Evolutionary conservation across 1,284 basidiomycete species (phyloP), one percentile per base, ranked within the genome.

Genomic region (Athelia psychrophila): DNA sequence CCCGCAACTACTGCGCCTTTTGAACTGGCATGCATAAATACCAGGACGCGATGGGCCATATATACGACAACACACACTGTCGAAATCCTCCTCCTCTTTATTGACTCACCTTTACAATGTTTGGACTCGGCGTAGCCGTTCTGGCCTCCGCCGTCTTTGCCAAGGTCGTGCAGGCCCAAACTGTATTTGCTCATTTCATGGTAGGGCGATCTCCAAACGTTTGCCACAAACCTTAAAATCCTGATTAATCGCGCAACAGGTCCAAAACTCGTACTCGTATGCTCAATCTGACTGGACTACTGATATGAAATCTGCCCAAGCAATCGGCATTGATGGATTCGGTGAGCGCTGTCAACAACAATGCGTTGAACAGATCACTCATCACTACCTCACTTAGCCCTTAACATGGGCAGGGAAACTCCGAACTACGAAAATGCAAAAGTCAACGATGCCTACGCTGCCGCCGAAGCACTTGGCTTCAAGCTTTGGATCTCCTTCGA

Each of bases 401-500:
- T 63, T 24, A 63, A 62, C 36, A 42, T 42, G 6, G 38, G 8
- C n/a, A 58, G 56, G 12, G 59, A 30, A 13, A 30, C 27, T 30
- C 27, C 58, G 4, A 54, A 60, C 22, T 69, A 67, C 47, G 66
- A 70, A 48, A 57, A 63, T 16, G 58, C 56, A 24, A 57, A 56
- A 24, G 60, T 68, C n/a, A 57, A 53, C 3, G 59, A 63, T 38
- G 68, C 67, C 16, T 69, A 62, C 51, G 54, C 58, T 36, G 67
- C 60, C 0, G 67, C 65, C 3, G 67, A 66, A 49, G 51, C 55
- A 16, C 53, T 56, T 9, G 57, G 56, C 40, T 71, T 70, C 60
- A 61, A 65, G 49, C 56, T 70, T 15, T 66, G 69, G 56, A 62
- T 63, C 53, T 68, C 65, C 18, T 68, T 70, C 52, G 68, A 70